Evolutionary conservation across 2,329 filamentous ascomycete genomes (phyloP).

Genomic region (Fusarium sp.): DNA sequence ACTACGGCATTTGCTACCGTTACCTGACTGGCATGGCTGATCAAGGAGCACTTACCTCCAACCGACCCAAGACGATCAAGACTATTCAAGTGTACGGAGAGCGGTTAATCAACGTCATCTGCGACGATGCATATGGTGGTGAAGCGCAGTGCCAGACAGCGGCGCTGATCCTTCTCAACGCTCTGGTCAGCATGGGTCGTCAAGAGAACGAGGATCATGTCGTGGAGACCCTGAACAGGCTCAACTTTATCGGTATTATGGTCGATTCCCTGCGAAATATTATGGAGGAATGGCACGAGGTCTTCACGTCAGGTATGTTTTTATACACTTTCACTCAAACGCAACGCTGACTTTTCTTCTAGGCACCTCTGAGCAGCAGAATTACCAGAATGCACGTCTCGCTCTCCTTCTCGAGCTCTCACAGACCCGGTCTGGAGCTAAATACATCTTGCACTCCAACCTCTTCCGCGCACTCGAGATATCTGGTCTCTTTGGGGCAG

Average conservation of each 20-base stretch:
- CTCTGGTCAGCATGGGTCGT: conserved; percentile 81
- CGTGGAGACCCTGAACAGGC: conserved; percentile 82
- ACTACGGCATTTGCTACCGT: conserved; percentile 92
- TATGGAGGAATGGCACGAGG: conserved; percentile 77
- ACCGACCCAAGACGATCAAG: conserved; percentile 77
- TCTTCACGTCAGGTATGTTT: conserved; percentile 68
- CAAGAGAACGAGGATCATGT: conserved; percentile 81
- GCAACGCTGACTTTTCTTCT: conserved; percentile 35
- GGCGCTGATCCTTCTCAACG: conserved; percentile 86
- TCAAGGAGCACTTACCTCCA: conserved; percentile 63
- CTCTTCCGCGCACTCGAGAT: conserved; percentile 86
- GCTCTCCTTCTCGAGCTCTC: conserved; percentile 87
- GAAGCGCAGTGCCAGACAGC: conserved; percentile 87
- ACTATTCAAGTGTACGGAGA: conserved; percentile 79
- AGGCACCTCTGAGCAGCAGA: conserved; percentile 62
- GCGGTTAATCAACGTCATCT: conserved; percentile 86
- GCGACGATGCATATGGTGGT: conserved; percentile 92
- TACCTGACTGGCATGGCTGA: conserved; percentile 82
- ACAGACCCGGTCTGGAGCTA: conserved; percentile 87
- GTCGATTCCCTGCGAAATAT: conserved; percentile 89
- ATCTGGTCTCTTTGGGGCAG: conserved; percentile 88
- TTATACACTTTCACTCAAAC: neutral
- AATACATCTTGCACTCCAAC: conserved; percentile 88
- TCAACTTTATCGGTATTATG: conserved; percentile 92
- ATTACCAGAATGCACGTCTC: conserved; percentile 79